Evolutionary conservation across 176 grass and related monocot species (phyloP).

Genomic region (Oryza brachyantha): DNA sequence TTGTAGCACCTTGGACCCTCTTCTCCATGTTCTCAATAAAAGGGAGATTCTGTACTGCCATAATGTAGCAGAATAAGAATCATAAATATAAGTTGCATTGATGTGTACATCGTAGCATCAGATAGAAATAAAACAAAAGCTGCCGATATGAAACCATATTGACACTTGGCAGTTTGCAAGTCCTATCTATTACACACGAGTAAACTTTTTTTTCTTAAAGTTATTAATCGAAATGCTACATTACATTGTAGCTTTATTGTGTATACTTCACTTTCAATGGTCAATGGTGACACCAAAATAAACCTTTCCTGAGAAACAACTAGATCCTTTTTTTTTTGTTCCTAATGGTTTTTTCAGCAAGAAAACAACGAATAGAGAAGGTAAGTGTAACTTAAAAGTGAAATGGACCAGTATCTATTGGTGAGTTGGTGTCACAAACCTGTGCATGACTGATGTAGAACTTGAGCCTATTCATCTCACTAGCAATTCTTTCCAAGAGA

Average conservation of each 20-base stretch:
- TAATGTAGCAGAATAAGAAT: conserved; percentile 54
- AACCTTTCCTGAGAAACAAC: neutral
- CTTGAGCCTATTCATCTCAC: conserved; percentile 96
- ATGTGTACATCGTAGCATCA: neutral
- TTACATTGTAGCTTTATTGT: neutral
- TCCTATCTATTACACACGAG: neutral
- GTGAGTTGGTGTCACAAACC: conserved; percentile 44
- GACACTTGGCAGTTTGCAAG: neutral
- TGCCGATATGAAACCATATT: neutral
- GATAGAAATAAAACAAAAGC: conserved; percentile 16
- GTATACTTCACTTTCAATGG: neutral
- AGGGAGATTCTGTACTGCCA: conserved; percentile 99
- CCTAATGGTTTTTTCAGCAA: neutral
- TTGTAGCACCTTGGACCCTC: conserved; percentile 78
- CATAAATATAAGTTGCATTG: conserved; percentile 42
- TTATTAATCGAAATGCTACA: neutral
- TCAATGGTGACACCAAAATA: neutral
- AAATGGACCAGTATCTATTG: neutral
- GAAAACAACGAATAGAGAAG: neutral
- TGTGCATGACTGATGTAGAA: conserved; percentile 87
- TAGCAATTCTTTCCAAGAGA: conserved; percentile 95
- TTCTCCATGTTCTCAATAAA: conserved; percentile 99
- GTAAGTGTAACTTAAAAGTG: neutral
- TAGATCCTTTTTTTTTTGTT: neutral
- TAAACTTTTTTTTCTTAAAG: neutral